phyloP scores from a whole-genome alignment of 2,329 filamentous ascomycete genomes.

The Cladosporium austrohemisphaericum region DNA sequence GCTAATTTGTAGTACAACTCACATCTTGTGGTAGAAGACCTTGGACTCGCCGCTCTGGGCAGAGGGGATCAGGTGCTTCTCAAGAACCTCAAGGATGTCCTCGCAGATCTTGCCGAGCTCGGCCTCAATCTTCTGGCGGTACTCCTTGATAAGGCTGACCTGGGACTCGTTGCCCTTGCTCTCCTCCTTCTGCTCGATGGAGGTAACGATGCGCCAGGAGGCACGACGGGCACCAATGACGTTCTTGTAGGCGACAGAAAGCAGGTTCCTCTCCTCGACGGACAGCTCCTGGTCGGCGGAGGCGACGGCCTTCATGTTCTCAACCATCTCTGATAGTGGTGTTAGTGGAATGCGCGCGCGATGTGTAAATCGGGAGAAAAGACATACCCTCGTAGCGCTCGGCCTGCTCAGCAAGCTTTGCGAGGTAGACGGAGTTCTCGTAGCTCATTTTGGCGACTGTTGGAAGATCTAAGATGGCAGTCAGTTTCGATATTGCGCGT shows the following conservation, averaged over 20 bases:
- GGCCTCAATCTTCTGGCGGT: constrained; percentile 96
- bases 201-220: constrained; percentile 97
- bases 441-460: constrained; percentile 69
- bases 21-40: constrained; percentile 99
- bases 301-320: constrained; percentile 99
- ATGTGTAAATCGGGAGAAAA: neutral
- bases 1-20: no score
- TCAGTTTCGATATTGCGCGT: neutral
- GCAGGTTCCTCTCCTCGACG: constrained; percentile 95
- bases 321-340: constrained; percentile 80
- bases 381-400: constrained; percentile 94
- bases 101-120: constrained; percentile 98
- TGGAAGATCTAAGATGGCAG: neutral
- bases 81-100: constrained; percentile 91
- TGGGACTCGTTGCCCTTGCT: constrained; percentile 94
- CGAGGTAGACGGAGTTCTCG: constrained; percentile 98
- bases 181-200: constrained; percentile 99
- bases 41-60: constrained; percentile 96
- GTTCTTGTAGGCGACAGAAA: constrained; percentile 99
- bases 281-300: constrained; percentile 64
- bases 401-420: constrained; percentile 99
- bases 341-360: constrained; percentile 3
- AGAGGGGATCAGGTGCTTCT: constrained; percentile 89
- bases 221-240: constrained; percentile 95
- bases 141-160: constrained; percentile 91